These are phyloP conservation scores for Astragalus membranaceus DNA, from an alignment of 306 rosid species.

Conservation along the genomic window DNA sequence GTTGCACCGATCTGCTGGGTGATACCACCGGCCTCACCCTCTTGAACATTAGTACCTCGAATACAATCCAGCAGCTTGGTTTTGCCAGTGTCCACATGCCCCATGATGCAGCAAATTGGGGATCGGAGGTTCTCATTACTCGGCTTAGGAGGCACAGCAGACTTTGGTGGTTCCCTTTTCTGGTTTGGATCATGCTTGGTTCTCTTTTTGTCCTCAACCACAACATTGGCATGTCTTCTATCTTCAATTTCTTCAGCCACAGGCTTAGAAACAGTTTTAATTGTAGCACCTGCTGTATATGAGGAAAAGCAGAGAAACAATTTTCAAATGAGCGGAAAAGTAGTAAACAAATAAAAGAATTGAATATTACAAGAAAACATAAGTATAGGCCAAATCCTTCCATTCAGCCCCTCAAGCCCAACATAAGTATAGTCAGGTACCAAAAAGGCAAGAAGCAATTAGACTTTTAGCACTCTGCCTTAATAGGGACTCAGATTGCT, in stretches of 20 bases:
- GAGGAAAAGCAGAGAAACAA: conserved; percentile 10
- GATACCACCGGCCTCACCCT: conserved; percentile 98
- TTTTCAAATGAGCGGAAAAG: neutral
- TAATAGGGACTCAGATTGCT: neutral
- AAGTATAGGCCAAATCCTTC: neutral
- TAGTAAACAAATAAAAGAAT: neutral
- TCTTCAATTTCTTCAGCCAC: conserved; percentile 32
- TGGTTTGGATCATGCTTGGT: conserved; percentile 18
- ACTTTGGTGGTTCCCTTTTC: conserved; percentile 20
- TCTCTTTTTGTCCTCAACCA: conserved; percentile 30
- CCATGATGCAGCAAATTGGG: conserved; percentile 99
- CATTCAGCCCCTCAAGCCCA: neutral
- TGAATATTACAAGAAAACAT: neutral
- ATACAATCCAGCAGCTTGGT: conserved; percentile 92
- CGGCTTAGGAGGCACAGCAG: conserved; percentile 36
- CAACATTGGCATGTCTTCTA: conserved; percentile 32
- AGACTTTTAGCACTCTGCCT: neutral
- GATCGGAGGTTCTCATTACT: conserved; percentile 79
- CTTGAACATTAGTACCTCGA: conserved; percentile 94
- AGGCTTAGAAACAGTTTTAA: conserved; percentile 32
- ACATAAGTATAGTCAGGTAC: neutral
- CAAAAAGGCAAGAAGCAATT: neutral
- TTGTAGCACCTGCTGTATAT: conserved; percentile 29
- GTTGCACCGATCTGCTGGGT: conserved; percentile 99
- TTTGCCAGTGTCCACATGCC: conserved; percentile 97